A percentile compares a stretch with the other conserved stretches of the same genome.
Evolutionary conservation across 1,139 yeast genomes (phyloP).

Genomic region (Scheffersomyces segobiensis): DNA sequence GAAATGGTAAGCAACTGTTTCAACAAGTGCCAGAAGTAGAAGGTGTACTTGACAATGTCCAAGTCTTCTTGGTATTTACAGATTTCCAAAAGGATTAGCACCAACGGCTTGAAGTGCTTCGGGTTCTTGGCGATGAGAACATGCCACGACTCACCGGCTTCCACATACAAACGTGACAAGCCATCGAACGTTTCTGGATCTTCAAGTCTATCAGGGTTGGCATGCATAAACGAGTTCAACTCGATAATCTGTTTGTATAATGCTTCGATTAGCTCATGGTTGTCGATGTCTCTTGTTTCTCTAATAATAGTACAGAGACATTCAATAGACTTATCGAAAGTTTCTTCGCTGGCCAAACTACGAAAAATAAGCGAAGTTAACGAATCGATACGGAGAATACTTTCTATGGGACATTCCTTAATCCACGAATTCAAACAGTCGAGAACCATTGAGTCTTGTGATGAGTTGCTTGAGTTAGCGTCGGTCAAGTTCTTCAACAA

Average conservation of each 20-base stretch:
- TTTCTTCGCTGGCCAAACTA: slow-evolving; percentile 62
- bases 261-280: slow-evolving; percentile 60
- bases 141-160: slow-evolving; percentile 97
- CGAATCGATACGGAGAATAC: slow-evolving; percentile 59
- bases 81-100: slow-evolving; percentile 68
- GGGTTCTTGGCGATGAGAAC: slow-evolving; percentile 79
- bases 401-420: slow-evolving; percentile 73
- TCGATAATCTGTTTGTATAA: slow-evolving; percentile 68
- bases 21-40: slow-evolving; percentile 86
- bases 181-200: slow-evolving; percentile 75
- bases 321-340: slow-evolving; percentile 86
- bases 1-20: slow-evolving; percentile 70
- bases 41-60: slow-evolving; percentile 87
- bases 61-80: slow-evolving; percentile 71
- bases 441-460: slow-evolving; percentile 45
- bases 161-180: slow-evolving; percentile 76
- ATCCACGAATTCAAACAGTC: slow-evolving; percentile 90
- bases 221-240: slow-evolving; percentile 51
- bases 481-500: slow-evolving; percentile 56
- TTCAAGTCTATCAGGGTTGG: slow-evolving; percentile 39
- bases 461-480: slow-evolving; percentile 11
- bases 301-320: slow-evolving; percentile 76
- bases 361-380: slow-evolving; percentile 68
- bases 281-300: slow-evolving; percentile 78
- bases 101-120: slow-evolving; percentile 67